phyloP scores from a whole-genome alignment of 352 stramenopile species.

The Globisporangium splendens region DNA sequence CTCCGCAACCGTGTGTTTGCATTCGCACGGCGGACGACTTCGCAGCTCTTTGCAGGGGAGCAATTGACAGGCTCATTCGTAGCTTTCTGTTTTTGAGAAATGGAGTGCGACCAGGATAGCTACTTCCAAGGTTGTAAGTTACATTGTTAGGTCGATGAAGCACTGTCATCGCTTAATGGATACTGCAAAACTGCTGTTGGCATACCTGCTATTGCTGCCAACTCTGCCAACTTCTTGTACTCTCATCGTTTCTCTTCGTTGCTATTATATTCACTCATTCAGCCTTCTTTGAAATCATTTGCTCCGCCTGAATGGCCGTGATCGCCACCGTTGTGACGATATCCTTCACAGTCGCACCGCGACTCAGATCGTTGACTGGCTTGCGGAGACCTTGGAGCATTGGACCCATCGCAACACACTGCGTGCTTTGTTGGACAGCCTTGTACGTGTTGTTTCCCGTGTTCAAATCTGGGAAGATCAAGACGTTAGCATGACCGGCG shows the following conservation, averaged over 20 bases:
- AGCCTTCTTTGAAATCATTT: constrained; percentile 37
- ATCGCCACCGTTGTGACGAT: constrained; percentile 89
- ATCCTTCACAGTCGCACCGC: constrained; percentile 86
- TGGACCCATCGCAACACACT: constrained; percentile 79
- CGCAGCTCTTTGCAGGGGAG: too few relatives aligned
- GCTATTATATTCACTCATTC: not conserved
- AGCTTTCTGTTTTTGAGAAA: too few relatives aligned
- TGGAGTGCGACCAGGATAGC: too few relatives aligned
- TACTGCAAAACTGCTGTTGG: too few relatives aligned
- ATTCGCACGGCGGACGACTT: too few relatives aligned
- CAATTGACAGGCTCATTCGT: too few relatives aligned
- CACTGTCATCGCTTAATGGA: too few relatives aligned
- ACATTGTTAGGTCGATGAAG: too few relatives aligned
- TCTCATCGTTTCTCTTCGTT: too few relatives aligned
- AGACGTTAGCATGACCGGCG: constrained; percentile 77
- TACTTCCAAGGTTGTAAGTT: too few relatives aligned
- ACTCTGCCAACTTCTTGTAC: not conserved
- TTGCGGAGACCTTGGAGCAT: constrained; percentile 88
- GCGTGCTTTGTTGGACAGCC: constrained; percentile 78
- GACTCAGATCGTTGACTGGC: constrained; percentile 87
- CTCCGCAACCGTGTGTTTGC: too few relatives aligned
- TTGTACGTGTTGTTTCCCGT: constrained; percentile 91
- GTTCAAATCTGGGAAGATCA: constrained; percentile 87
- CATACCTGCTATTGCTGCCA: not conserved
- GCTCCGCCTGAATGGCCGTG: constrained; percentile 83